Base-by-base conservation (phyloP, 2,329 filamentous ascomycete genomes). In the Cladosporium oxysporum region DNA sequence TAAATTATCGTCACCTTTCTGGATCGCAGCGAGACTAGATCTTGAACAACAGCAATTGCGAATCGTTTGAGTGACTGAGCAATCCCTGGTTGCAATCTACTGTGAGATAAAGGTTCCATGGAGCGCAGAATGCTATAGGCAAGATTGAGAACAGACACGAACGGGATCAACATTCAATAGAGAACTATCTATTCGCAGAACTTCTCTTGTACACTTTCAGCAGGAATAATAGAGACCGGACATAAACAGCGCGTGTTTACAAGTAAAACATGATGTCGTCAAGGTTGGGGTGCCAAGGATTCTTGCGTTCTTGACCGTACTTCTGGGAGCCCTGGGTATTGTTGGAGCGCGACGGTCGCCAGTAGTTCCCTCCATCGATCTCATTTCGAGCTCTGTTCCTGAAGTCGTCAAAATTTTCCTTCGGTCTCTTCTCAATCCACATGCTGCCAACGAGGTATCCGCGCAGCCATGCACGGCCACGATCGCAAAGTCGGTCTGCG, bases 401-500 rank as follows among this genome's bases (percentile, higher is more conserved):
- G 33, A 37, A 55, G 14, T 35, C 59, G 1, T 62, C 44, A n/a
- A 3, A 14, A 5, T 10, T 16, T 2, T 44, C 10, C 6, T 11
- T 10, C 7, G 10, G 2, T n/a, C 21, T 29, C 8, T 28, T 47
- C 2, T 29, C 29, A 2, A 33, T 3, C 16, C 18, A 12, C 10
- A 14, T n/a, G 3, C 35, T n/a, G 21, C 62, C 62, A 10, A 52
- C 21, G 5, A 59, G 31, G 28, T 44, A 59, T 5, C 53, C 47
- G 37, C 64, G 62, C 74, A 77, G 23, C 11, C 26, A 5, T 71
- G 66, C 2, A 69, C 78, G 1, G 16, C 62, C 62, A 52, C 77
- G 76, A 14, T 79, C 77, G 66, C 77, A 80, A 3, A 80, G 72
- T 0, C 71, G 71, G 64, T 79, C 77, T 3, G 78, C 77, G 62